Evolutionary conservation across 495 filamentous ascomycete genomes (phyloP), one percentile per base, ranked within the genome.

Genomic region (Aspergillus affinis): DNA sequence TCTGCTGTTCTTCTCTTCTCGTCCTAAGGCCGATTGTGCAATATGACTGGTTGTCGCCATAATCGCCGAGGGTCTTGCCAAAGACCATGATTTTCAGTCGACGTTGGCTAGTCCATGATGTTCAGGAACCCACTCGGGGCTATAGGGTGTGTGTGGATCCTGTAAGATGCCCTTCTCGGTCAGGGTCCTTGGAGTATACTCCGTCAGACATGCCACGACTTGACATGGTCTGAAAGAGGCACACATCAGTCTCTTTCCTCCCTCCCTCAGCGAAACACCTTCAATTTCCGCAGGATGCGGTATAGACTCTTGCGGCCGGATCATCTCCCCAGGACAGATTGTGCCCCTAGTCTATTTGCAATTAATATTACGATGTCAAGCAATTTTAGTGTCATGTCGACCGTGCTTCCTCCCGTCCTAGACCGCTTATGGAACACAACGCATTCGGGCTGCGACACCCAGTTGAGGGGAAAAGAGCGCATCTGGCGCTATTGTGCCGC

Each of bases 381-480:
- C 52, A 54, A 54, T 45, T 46, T 54, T 54, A 54, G 52, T 54
- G 52, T 15, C 52, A 26, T 44, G 23, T 32, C 32, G 45, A 46
- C 27, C 19, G 17, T 54, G 18, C 18, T 54, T 26, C 46, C 32
- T 27, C 36, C 52, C 32, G 36, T 21, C 29, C 23, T 54, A 54
- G 52, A n/a, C 52, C 52, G 32, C 26, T 54, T 54, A 45, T 13
- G 52, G 52, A 54, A 19, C 36, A 15, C 15, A 45, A 27, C 32
- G 52, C 52, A 54, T 54, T 54, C 26, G 52, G 41, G 29, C 51
- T 41, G 17, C 27, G 20, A 29, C 30, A 29, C 41, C 15, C 29
- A n/a, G 30, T 19, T 44, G 52, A 54, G 52, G 52, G 52, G 30
- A 20, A 26, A 30, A 44, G 23, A 17, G 19, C 29, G 20, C 41